phyloP scores from a whole-genome alignment of 108 stramenopile species.

The Hondaea fermentalgiana region DNA sequence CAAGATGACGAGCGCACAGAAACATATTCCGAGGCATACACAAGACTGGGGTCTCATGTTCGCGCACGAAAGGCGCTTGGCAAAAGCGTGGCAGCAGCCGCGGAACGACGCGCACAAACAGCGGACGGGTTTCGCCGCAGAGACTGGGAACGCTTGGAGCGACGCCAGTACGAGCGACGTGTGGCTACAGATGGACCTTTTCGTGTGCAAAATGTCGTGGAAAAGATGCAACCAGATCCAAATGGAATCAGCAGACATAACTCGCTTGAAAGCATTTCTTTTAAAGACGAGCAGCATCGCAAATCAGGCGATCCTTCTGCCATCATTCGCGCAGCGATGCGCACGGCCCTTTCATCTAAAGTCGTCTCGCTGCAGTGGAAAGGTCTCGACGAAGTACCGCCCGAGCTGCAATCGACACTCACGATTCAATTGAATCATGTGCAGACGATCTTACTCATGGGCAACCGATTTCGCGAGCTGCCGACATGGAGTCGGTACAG shows the following conservation, averaged over 20 bases:
- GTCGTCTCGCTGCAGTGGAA: constrained; percentile 3
- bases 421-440: not conserved
- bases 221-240: not conserved
- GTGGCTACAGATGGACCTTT: not conserved
- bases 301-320: not conserved
- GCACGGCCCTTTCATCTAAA: not conserved
- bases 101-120: not conserved
- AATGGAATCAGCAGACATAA: not conserved
- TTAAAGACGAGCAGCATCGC: not conserved
- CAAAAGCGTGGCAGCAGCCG: not conserved
- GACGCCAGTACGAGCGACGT: not conserved
- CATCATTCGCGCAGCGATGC: not conserved
- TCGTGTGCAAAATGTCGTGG: not conserved
- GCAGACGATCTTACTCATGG: not conserved
- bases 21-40: not conserved
- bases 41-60: not conserved
- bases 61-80: not conserved
- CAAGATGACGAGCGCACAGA: not conserved
- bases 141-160: not conserved
- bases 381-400: not conserved
- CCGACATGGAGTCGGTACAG: not conserved
- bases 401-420: not conserved
- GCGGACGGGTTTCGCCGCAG: not conserved
- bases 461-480: not conserved
- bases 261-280: not conserved